Conservation (phyloP, 495 filamentous ascomycete species). For the Terfezia boudieri region DNA sequence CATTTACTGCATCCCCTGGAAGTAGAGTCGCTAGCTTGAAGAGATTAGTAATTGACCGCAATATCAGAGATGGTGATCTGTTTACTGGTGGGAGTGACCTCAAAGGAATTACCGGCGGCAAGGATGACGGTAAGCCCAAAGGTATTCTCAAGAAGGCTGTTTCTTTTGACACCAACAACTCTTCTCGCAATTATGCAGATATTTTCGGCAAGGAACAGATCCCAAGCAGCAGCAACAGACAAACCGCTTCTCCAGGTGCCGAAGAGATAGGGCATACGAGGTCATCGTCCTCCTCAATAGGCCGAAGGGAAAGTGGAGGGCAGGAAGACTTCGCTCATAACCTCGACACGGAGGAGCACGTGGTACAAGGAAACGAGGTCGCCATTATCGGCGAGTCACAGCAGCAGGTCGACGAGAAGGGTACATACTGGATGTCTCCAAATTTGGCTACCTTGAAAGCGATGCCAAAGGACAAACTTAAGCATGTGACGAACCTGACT, state of each 20-base stretch:
- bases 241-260: slow-evolving; percentile 27
- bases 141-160: slow-evolving; percentile 61
- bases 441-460: slow-evolving; percentile 42
- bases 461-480: slow-evolving; percentile 50
- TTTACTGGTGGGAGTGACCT: slow-evolving; percentile 37
- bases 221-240: slow-evolving; percentile 21
- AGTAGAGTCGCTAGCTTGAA: slow-evolving; percentile 49
- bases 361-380: slow-evolving; percentile 52
- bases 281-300: slow-evolving; percentile 21
- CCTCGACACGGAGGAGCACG: slow-evolving; percentile 42
- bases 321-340: slow-evolving; percentile 27
- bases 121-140: slow-evolving; percentile 22
- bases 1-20: slow-evolving; percentile 49
- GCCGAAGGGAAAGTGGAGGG: slow-evolving; percentile 19
- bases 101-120: slow-evolving; percentile 23
- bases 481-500: slow-evolving; percentile 44
- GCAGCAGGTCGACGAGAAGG: slow-evolving; percentile 8
- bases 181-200: slow-evolving; percentile 22
- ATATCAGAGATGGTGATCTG: slow-evolving; percentile 30
- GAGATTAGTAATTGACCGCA: slow-evolving; percentile 72
- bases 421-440: slow-evolving; percentile 63
- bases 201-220: slow-evolving; percentile 19
- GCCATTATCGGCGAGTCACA: slow-evolving; percentile 33
- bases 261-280: slow-evolving; percentile 48
- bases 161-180: slow-evolving; percentile 54